A percentile compares a stretch with the other conserved stretches of the same genome.
These are phyloP conservation scores for Aureobasidium sp. DNA, from an alignment of 2,329 filamentous ascomycete species.

Conservation along the genomic window DNA sequence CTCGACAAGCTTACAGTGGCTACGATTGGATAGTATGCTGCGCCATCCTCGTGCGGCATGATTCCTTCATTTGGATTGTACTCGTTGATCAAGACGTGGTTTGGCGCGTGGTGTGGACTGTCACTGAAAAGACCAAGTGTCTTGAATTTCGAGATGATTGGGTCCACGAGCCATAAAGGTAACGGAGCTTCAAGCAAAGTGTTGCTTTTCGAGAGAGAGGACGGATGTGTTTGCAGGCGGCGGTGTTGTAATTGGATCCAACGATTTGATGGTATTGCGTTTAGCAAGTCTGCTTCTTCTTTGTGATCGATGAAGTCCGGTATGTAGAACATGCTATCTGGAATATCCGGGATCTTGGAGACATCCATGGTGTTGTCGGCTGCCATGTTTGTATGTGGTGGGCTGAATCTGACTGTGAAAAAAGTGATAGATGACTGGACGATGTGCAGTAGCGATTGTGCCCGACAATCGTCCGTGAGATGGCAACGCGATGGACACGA, in stretches of 20 bases:
- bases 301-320: slow-evolving; percentile 69
- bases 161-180: slow-evolving; percentile 64
- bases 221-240: slow-evolving; percentile 84
- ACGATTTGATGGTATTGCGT: slow-evolving; percentile 41
- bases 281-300: slow-evolving; percentile 63
- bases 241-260: slow-evolving; percentile 89
- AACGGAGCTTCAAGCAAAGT: slow-evolving; percentile 66
- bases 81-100: slow-evolving; percentile 91
- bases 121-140: slow-evolving; percentile 43
- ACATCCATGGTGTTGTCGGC: background rate
- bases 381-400: background rate
- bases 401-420: background rate
- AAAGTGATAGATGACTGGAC: background rate
- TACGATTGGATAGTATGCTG: slow-evolving; percentile 78
- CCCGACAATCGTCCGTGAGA: background rate
- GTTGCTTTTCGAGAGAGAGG: slow-evolving; percentile 65
- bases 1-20: slow-evolving; percentile 83
- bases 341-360: slow-evolving; percentile 44
- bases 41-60: slow-evolving; percentile 92
- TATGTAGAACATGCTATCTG: slow-evolving; percentile 70
- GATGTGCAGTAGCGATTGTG: too few relatives aligned
- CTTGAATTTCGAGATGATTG: slow-evolving; percentile 54
- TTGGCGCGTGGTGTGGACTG: slow-evolving; percentile 69
- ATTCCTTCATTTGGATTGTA: slow-evolving; percentile 86
- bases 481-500: background rate